Conservation (phyloP, 345 rosid genomes). For the Psidium guajava region DNA sequence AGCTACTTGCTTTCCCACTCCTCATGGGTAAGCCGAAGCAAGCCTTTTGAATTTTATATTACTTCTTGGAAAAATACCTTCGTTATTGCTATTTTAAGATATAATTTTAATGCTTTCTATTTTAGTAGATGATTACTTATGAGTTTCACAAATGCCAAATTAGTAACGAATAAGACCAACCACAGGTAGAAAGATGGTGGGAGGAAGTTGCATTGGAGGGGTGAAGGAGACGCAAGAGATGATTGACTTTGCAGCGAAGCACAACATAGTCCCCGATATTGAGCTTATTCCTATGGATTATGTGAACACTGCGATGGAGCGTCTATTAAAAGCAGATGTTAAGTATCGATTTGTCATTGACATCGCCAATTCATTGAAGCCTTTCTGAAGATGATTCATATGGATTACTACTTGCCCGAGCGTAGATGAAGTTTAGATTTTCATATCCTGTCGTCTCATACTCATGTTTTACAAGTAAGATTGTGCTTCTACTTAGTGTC, state of each 20-base stretch:
- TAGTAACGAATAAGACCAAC: background rate
- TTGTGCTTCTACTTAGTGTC: background rate
- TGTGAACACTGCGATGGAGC: constrained; percentile 12
- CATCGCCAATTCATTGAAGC: constrained; percentile 1
- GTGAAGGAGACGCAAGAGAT: constrained; percentile 25
- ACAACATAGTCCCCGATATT: constrained; percentile 1
- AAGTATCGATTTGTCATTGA: constrained; percentile 18
- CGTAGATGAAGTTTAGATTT: background rate
- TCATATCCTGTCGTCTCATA: background rate
- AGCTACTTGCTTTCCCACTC: constrained; percentile 28
- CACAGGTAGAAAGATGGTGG: constrained; percentile 13
- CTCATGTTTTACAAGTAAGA: background rate
- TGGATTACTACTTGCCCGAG: background rate
- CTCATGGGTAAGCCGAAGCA: constrained; percentile 13
- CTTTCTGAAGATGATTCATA: background rate
- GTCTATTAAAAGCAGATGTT: constrained; percentile 6
- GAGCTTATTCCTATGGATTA: constrained; percentile 14
- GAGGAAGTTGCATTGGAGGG: constrained; percentile 8
- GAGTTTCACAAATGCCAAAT: background rate
- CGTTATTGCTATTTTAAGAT: background rate
- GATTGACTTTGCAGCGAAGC: constrained; percentile 16
- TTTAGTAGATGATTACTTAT: background rate
- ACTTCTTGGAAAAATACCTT: background rate
- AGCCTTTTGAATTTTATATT: too few relatives aligned
- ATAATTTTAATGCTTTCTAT: background rate